Base-by-base conservation (phyloP, 176 grass and related monocot species). In the Guadua angustifolia region DNA sequence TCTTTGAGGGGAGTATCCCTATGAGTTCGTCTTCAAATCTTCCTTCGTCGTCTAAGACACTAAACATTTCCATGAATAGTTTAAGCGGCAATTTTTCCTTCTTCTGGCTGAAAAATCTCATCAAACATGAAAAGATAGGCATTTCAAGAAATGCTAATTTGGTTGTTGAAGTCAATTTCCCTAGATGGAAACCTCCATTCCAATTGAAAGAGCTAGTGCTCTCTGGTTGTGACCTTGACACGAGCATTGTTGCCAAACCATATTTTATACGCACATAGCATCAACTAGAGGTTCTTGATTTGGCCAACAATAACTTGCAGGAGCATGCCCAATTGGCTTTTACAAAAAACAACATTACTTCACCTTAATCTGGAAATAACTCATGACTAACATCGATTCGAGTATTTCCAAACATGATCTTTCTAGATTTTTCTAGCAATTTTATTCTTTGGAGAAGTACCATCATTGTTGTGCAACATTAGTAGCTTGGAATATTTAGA, bases 281-380 rank as follows among this genome's bases (percentile, higher is more conserved):
- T 25, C 33, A 86, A 40, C 17, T 90, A 45, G 8, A 73, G 52
- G 1, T 47, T 13, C 74, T 90, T 33, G 66, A 83, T 36, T 74
- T 90, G 42, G 71, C 88, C 1, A 40, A 84, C 69, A 88, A 75
- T 36, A 80, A 71, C 19, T 56, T 81, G 16, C n/a, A n/a, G n/a
- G n/a, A n/a, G n/a, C n/a, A 60, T 87, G 67, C 74, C 89, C 22
- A 77, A 22, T 33, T 91, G 85, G 74, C 1, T 87, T 80, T 91
- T 22, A 74, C 69, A 69, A 87, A 87, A 61, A 13, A 26, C 75
- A 2, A 64, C 75, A 19, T 25, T 91, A 8, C 0, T 9, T 66
- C 5, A 44, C 8, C 24, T 87, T n/a, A 50, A 80, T 43, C 57
- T 91, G n/a, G 49, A n/a, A 81, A 79, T 45, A 84, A 84, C 69